phyloP scores from a whole-genome alignment of 2,329 filamentous ascomycete genomes.

The Penicillium concentricum region DNA sequence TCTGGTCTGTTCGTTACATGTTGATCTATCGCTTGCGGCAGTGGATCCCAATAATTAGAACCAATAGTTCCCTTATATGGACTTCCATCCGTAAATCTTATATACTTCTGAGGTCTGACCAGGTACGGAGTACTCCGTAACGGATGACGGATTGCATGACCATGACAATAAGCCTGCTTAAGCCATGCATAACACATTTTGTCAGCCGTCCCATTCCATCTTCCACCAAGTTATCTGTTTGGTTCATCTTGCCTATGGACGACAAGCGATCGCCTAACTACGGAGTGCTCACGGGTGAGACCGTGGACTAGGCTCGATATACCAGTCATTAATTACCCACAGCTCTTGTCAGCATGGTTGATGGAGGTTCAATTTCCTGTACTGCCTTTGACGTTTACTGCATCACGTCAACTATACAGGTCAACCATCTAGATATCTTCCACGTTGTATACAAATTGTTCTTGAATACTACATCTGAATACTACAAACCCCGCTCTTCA shows the following conservation, averaged over 20 bases:
- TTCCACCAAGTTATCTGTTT: background rate
- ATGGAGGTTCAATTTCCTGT: background rate
- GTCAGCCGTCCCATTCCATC: background rate
- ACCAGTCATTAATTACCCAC: background rate
- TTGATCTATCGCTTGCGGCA: background rate
- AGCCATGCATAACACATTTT: background rate
- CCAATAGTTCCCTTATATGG: background rate
- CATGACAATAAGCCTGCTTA: background rate
- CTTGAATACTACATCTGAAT: background rate
- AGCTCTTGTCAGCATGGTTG: background rate
- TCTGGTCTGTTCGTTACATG: background rate
- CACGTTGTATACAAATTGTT: background rate
- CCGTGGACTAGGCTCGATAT: background rate
- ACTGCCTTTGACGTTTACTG: background rate
- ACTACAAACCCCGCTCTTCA: background rate
- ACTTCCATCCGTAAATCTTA: background rate
- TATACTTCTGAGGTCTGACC: background rate
- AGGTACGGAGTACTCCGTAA: background rate
- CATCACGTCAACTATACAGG: background rate
- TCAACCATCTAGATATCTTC: background rate
- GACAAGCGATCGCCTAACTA: background rate
- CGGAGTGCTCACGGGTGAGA: background rate
- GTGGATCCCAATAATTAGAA: background rate
- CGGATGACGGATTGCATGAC: background rate
- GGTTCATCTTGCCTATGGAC: background rate